Conservation (phyloP, 805 yeast genomes). For the Torulaspora franciscae region DNA sequence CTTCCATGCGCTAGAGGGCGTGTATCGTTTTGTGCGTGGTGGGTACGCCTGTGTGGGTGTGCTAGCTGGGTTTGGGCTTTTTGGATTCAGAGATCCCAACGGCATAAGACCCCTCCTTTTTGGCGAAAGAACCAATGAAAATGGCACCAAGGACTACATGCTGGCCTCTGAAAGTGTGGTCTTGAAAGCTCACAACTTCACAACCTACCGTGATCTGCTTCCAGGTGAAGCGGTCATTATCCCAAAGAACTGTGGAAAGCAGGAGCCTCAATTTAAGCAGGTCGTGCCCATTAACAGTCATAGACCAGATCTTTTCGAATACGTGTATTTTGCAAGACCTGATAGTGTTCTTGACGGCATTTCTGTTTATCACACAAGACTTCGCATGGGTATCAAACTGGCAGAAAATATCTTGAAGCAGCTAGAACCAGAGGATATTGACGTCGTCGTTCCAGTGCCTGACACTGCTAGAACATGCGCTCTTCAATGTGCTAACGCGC, state of each 20-base stretch:
- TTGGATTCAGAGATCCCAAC: constrained; percentile 96
- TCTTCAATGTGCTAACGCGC: constrained; percentile 77
- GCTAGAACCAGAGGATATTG: constrained; percentile 53
- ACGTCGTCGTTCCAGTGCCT: constrained; percentile 96
- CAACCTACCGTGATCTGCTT: constrained; percentile 68
- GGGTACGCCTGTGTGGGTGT: constrained; percentile 96
- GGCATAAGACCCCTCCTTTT: constrained; percentile 88
- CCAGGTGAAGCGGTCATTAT: constrained; percentile 98
- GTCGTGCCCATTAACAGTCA: constrained; percentile 72
- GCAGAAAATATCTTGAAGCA: constrained; percentile 65
- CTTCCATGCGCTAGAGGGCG: constrained; percentile 79
- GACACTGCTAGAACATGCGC: constrained; percentile 98
- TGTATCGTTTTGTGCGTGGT: constrained; percentile 77
- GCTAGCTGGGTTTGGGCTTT: constrained; percentile 92
- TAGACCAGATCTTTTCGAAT: constrained; percentile 95
- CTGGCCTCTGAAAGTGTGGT: constrained; percentile 94
- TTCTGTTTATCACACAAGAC: constrained; percentile 85
- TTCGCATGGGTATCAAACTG: constrained; percentile 88
- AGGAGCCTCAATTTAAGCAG: constrained; percentile 73
- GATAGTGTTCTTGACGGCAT: constrained; percentile 96
- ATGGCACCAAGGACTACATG: constrained; percentile 83
- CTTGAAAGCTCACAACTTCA: constrained; percentile 83
- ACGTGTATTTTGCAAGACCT: constrained; percentile 96
- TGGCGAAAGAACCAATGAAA: constrained; percentile 70
- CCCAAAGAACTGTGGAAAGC: constrained; percentile 59